Base-by-base conservation (phyloP, 352 stramenopile genomes). In the Phytophthora sojae region DNA sequence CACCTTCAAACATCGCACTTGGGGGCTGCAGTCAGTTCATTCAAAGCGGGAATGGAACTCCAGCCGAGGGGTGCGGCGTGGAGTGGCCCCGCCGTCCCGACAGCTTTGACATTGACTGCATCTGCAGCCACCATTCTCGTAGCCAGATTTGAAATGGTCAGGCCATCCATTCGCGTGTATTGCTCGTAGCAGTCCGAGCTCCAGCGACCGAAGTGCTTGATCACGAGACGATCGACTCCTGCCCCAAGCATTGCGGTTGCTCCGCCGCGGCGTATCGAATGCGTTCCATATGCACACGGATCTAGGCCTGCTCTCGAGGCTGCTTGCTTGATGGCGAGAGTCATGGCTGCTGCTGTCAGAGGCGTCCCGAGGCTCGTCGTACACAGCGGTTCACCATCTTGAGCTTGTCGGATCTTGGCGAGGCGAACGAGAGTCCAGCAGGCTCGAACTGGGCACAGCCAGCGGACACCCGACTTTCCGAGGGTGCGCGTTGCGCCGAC, bases 141-240 rank as follows among this genome's bases (percentile, higher is more conserved):
- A 21, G 56, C 47, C 7, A 71, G 21, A 4, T 39, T 5, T 14
- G 11, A n/a, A 9, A 62, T 57, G 0, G 39, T 51, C 8, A 23
- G 11, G 1, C 44, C 30, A 7, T 73, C 42, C 21, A 73, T 50
- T 3, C 52, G 35, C 1, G 66, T 35, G 49, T 69, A 69, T 7
- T 55, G 45, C 15, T 74, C 67, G 49, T 59, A 67, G 55, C 55
- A 65, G 32, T 76, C 47, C 1, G 32, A 76, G 1, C 32, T n/a
- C 70, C 60, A 71, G 29, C 64, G 9, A 2, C 60, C 64, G 6
- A 77, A 77, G 4, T 67, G 59, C 21, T 73, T 77, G 51, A 77
- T 70, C 0, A 32, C 44, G 0, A 68, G 70, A 0, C 44, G 44
- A 25, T 68, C 64, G 4, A 71, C 51, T 4, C 64, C 64, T 3